These are phyloP conservation scores for Russula vinacea DNA, from an alignment of 768 basidiomycete species.

Conservation along the genomic window DNA sequence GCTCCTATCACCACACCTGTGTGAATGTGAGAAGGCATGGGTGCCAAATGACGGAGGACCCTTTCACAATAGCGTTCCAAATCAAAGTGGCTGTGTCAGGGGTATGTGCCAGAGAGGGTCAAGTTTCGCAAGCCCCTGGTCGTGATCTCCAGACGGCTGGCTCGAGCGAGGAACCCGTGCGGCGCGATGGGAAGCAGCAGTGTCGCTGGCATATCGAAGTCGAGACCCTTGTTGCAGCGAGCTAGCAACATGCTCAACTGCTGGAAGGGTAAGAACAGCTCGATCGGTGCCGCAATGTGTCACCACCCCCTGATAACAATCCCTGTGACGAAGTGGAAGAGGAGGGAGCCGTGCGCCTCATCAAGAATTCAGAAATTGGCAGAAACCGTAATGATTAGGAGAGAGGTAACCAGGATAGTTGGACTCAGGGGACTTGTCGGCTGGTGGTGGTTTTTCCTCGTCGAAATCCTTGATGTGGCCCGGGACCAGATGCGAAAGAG, in stretches of 20 bases:
- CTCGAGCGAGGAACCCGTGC: constrained; percentile 18
- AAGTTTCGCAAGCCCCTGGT: background rate
- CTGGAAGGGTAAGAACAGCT: background rate
- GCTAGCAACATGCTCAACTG: background rate
- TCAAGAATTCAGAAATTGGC: no score
- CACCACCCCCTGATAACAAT: background rate
- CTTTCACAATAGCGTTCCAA: background rate
- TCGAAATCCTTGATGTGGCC: no score
- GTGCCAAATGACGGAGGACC: background rate
- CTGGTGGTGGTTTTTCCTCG: no score
- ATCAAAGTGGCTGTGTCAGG: constrained; percentile 19
- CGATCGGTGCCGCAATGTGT: background rate
- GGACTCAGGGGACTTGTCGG: background rate
- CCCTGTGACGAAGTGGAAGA: background rate
- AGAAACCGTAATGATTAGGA: no score
- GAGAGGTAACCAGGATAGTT: background rate
- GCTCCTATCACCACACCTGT: background rate
- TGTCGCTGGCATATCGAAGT: constrained; percentile 2
- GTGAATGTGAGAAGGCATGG: background rate
- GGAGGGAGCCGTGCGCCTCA: background rate
- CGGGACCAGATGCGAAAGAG: no score
- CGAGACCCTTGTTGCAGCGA: background rate
- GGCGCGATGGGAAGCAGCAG: background rate
- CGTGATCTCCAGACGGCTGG: background rate
- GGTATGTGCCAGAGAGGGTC: background rate